Evolutionary conservation across 1,139 yeast genomes (phyloP).

Genomic region (Candida glucosophila): DNA sequence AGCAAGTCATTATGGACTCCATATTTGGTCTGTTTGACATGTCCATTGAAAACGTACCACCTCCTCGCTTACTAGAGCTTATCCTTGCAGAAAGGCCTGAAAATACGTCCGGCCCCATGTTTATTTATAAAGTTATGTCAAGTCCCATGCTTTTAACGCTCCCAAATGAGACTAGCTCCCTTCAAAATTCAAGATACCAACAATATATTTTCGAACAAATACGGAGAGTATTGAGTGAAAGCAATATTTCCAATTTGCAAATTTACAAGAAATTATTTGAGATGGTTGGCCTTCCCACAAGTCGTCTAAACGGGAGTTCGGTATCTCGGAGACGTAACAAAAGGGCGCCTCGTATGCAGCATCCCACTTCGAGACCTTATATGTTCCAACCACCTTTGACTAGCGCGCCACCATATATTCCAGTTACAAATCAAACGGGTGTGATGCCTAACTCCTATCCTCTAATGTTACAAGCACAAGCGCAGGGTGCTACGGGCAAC

Average conservation of each 20-base stretch:
- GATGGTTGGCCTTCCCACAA: slow-evolving; percentile 68
- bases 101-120: slow-evolving; percentile 72
- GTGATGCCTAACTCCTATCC: background rate
- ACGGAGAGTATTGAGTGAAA: slow-evolving; percentile 49
- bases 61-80: slow-evolving; percentile 26
- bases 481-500: slow-evolving; percentile 2
- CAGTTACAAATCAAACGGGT: background rate
- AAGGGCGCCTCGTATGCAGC: slow-evolving; percentile 11
- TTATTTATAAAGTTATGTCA: slow-evolving; percentile 68
- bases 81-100: slow-evolving; percentile 46
- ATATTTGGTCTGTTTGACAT: slow-evolving; percentile 49
- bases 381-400: slow-evolving; percentile 1
- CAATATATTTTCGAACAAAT: slow-evolving; percentile 53
- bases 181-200: slow-evolving; percentile 36
- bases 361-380: background rate
- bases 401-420: background rate
- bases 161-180: slow-evolving; percentile 20
- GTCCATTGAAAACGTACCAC: slow-evolving; percentile 15
- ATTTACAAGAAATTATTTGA: slow-evolving; percentile 85
- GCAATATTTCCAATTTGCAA: slow-evolving; percentile 50
- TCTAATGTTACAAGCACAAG: slow-evolving; percentile 1
- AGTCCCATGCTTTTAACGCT: slow-evolving; percentile 43
- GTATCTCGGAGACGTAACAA: slow-evolving; percentile 15
- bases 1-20: slow-evolving; percentile 51
- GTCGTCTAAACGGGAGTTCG: slow-evolving; percentile 22